Evolutionary conservation across 345 rosid species (phyloP), one percentile per base, ranked within the genome.

Genomic region (Eucalyptus fibrosa): DNA sequence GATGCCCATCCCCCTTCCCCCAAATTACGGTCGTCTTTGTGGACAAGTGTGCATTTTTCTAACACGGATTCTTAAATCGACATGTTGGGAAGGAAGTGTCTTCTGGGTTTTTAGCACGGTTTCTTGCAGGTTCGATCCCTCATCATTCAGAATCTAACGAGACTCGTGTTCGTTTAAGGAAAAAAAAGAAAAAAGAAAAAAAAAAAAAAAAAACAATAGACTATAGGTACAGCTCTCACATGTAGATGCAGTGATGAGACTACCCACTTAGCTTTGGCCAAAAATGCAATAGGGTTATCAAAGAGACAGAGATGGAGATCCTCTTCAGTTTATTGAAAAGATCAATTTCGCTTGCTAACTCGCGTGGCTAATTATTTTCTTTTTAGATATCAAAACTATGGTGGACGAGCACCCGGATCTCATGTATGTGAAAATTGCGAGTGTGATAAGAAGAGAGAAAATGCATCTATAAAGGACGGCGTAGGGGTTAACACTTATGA

Each of bases 1-100:
- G 62, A 86, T 53, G 72, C 56, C 53, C 89, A 62, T 62, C 17
- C 69, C 69, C 34, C 17, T 86, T 21, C 44, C 67, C 90, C 87
- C 83, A 87, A 87, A 90, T 90, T 89, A 89, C 82, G 87, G 89
- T 90, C 91, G 40, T 87, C 91, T 91, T 92, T 97, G 85, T 77
- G 85, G 85, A 77, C 47, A 40, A 23, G 85, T 40, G 85, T 21
- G 47, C 47, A 21, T 77, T 77, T 40, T 77, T 40, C 47, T 77
- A 65, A 65, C 77, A 7, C 16, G 18, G 40, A 65, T 65, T 65
- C 77, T 65, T 15, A 32, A 32, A 65, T 65, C 40, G 77, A 65
- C 77, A n/a, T 65, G 77, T 65, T n/a, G 21, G 40, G 21, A 65
- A 15, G 77, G 77, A n/a, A n/a, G 11, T 65, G 77, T 65, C 37